Percentiles rank a stretch among this genome's conserved stretches.
Evolutionary conservation across 2,329 filamentous ascomycete genomes (phyloP).

Genomic region (Colletotrichum phormii): DNA sequence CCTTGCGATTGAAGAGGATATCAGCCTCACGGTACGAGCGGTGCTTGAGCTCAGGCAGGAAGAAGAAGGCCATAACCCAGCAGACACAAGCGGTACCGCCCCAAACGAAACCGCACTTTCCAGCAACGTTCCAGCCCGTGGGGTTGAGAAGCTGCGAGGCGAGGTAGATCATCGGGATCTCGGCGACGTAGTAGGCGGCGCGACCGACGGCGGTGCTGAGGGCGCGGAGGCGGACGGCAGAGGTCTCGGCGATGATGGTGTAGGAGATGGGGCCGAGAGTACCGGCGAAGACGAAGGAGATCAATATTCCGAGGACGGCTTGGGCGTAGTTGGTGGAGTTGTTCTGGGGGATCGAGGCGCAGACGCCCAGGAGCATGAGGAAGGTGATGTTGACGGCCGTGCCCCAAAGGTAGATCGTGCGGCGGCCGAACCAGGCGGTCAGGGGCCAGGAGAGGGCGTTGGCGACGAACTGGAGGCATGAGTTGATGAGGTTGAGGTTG

Average conservation of each 20-base stretch:
- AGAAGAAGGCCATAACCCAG: constrained; percentile 54
- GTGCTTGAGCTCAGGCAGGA: constrained; percentile 56
- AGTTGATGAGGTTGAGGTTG: constrained; percentile 43
- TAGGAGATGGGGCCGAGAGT: constrained; percentile 50
- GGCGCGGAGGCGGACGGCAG: constrained; percentile 50
- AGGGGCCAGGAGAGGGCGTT: constrained; percentile 50
- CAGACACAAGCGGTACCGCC: constrained; percentile 54
- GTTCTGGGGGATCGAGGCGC: constrained; percentile 48
- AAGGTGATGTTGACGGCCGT: constrained; percentile 47
- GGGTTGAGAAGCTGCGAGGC: constrained; percentile 52
- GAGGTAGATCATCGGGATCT: constrained; percentile 55
- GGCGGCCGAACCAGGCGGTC: constrained; percentile 51
- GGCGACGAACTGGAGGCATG: constrained; percentile 47
- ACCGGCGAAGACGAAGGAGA: constrained; percentile 52
- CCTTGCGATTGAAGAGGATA: constrained; percentile 56
- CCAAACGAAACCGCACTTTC: constrained; percentile 62
- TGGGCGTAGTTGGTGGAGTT: constrained; percentile 50
- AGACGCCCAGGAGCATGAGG: constrained; percentile 50
- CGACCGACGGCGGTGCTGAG: constrained; percentile 52
- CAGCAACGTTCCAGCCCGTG: constrained; percentile 53
- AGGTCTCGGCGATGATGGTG: constrained; percentile 52
- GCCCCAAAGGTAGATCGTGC: constrained; percentile 53
- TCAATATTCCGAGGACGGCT: constrained; percentile 50
- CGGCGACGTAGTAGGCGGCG: constrained; percentile 54
- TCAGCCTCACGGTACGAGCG: constrained; percentile 58